Evolutionary conservation across 2,329 filamentous ascomycete genomes (phyloP).

Genomic region (Pseudocercospora eumusae): DNA sequence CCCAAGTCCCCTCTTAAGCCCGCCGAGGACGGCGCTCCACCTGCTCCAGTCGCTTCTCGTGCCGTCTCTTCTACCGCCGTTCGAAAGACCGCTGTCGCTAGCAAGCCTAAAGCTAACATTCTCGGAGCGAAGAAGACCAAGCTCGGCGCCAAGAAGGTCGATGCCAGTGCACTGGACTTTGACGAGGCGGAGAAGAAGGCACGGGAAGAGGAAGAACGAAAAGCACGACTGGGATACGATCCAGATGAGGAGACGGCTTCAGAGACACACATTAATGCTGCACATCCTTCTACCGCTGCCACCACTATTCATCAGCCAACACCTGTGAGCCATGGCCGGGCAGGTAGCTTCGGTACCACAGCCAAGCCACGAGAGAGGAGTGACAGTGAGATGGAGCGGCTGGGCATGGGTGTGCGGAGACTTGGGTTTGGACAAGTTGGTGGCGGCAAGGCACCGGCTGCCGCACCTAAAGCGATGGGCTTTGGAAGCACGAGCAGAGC

Average conservation of each 20-base stretch:
- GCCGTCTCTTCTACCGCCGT: slow-evolving; percentile 78
- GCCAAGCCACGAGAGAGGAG: slow-evolving; percentile 53
- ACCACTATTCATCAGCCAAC: slow-evolving; percentile 72
- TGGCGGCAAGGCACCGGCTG: slow-evolving; percentile 48
- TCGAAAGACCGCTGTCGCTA: slow-evolving; percentile 68
- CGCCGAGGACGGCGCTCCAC: slow-evolving; percentile 55
- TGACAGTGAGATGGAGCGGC: slow-evolving; percentile 77
- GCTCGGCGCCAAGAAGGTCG: slow-evolving; percentile 70
- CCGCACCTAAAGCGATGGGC: slow-evolving; percentile 66
- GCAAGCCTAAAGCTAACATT: slow-evolving; percentile 63
- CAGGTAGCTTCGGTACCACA: slow-evolving; percentile 63
- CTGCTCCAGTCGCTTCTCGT: slow-evolving; percentile 64
- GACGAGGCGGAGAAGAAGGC: slow-evolving; percentile 97
- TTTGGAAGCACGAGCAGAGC: slow-evolving; percentile 74
- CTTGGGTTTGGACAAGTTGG: slow-evolving; percentile 88
- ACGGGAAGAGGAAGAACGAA: slow-evolving; percentile 94
- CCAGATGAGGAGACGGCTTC: slow-evolving; percentile 72
- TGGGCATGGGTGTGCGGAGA: slow-evolving; percentile 84
- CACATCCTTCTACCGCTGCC: slow-evolving; percentile 44
- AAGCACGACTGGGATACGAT: slow-evolving; percentile 93
- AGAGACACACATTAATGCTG: slow-evolving; percentile 46
- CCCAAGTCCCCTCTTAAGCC: slow-evolving; percentile 77
- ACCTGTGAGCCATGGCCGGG: slow-evolving; percentile 67
- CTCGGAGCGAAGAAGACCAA: slow-evolving; percentile 72
- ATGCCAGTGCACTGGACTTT: slow-evolving; percentile 77